phyloP scores from a whole-genome alignment of 2,329 filamentous ascomycete species.

The Xylaria sp. region DNA sequence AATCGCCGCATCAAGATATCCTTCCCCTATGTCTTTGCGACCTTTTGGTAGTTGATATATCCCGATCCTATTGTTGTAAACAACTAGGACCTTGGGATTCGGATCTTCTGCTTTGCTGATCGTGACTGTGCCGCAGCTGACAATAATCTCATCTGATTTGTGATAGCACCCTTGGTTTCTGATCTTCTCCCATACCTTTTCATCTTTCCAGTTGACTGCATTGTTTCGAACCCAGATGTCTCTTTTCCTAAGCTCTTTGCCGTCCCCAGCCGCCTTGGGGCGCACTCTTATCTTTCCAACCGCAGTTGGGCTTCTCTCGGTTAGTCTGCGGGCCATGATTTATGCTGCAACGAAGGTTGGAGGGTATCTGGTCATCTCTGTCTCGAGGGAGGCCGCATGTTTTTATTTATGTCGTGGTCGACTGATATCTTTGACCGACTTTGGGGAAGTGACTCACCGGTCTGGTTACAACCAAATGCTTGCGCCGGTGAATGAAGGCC shows the following conservation, averaged over 20 bases:
- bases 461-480: constrained; percentile 34
- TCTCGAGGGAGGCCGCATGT: constrained; percentile 18
- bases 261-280: constrained; percentile 38
- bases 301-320: constrained; percentile 35
- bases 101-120: constrained; percentile 50
- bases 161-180: constrained; percentile 50
- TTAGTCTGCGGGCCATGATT: constrained; percentile 40
- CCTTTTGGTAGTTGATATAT: constrained; percentile 62
- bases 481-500: constrained; percentile 33
- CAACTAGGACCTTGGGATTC: constrained; percentile 53
- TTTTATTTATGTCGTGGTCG: constrained; percentile 31
- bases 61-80: constrained; percentile 56
- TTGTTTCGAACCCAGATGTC: constrained; percentile 42
- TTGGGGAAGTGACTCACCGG: constrained; percentile 35
- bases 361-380: constrained; percentile 11
- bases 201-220: constrained; percentile 45
- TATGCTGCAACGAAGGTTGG: constrained; percentile 7
- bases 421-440: constrained; percentile 35
- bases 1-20: constrained; percentile 55
- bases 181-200: constrained; percentile 48
- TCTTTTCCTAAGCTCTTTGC: constrained; percentile 40
- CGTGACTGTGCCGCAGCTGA: constrained; percentile 61
- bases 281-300: constrained; percentile 35
- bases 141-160: constrained; percentile 56
- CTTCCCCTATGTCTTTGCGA: constrained; percentile 60